phyloP scores from a whole-genome alignment of 352 stramenopile species.

The Globisporangium irregulare region DNA sequence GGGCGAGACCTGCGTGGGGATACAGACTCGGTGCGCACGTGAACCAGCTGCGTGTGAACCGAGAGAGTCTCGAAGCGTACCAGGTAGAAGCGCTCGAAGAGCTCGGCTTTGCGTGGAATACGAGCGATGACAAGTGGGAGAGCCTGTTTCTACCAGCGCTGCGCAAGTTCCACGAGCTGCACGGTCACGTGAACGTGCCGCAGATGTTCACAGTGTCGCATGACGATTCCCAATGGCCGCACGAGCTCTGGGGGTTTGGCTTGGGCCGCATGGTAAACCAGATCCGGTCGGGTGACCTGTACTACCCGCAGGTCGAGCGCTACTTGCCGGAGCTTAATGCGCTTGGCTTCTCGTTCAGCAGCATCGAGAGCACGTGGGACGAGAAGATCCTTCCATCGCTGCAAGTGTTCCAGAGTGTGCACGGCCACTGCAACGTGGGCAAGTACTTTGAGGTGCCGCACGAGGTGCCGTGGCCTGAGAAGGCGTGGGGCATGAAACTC shows the following conservation, averaged over 20 bases:
- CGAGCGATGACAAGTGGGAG: slow-evolving; percentile 34
- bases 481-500: slow-evolving; percentile 36
- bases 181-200: slow-evolving; percentile 39
- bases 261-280: slow-evolving; percentile 51
- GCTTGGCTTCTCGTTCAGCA: slow-evolving; percentile 52
- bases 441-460: slow-evolving; percentile 39
- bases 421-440: slow-evolving; percentile 42
- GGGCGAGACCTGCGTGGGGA: slow-evolving; percentile 8
- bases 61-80: slow-evolving; percentile 20
- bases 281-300: slow-evolving; percentile 32
- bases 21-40: slow-evolving; percentile 15
- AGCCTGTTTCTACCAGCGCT: slow-evolving; percentile 37
- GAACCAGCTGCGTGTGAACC: slow-evolving; percentile 27
- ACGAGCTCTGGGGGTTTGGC: slow-evolving; percentile 30
- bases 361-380: slow-evolving; percentile 47
- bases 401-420: slow-evolving; percentile 32
- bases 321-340: slow-evolving; percentile 31
- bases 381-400: slow-evolving; percentile 48
- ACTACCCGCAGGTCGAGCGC: slow-evolving; percentile 29
- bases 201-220: slow-evolving; percentile 35
- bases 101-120: slow-evolving; percentile 42
- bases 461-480: slow-evolving; percentile 30
- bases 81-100: slow-evolving; percentile 32
- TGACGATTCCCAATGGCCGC: slow-evolving; percentile 21
- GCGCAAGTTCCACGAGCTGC: slow-evolving; percentile 28